These are phyloP conservation scores for Thermothelomyces thermophilus DNA, from an alignment of 2,329 filamentous ascomycete genomes.

Conservation along the genomic window DNA sequence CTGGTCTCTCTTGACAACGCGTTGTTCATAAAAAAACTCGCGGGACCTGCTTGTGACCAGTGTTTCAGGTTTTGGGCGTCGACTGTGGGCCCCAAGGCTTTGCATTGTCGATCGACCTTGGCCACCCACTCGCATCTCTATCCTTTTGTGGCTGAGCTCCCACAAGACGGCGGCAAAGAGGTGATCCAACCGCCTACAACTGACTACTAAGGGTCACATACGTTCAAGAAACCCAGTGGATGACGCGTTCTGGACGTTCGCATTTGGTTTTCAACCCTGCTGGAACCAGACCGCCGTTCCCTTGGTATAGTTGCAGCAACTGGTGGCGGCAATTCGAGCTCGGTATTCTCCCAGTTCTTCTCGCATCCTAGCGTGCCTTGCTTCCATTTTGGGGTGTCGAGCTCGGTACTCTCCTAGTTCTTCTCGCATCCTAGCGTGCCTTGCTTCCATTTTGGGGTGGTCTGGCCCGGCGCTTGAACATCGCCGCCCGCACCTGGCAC, in stretches of 20 bases:
- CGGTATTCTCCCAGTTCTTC: not conserved
- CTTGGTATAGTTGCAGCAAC: too few relatives aligned
- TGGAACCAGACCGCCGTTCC: too few relatives aligned
- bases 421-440: constrained; percentile 1
- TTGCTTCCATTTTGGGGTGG: constrained; percentile 6
- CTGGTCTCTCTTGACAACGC: too few relatives aligned
- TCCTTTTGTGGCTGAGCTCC: constrained; percentile 20
- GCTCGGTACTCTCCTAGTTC: not conserved
- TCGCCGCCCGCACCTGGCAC: not conserved
- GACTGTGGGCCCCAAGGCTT: not conserved
- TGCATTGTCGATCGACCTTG: constrained; percentile 15
- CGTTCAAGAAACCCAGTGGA: not conserved
- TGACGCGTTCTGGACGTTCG: constrained; percentile 3
- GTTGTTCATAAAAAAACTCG: not conserved
- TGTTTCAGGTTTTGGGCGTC: constrained; percentile 11
- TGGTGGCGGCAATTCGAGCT: not conserved
- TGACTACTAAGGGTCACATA: not conserved
- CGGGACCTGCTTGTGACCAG: not conserved
- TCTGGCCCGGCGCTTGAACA: constrained; percentile 1
- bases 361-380: constrained; percentile 3
- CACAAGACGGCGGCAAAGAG: constrained; percentile 15
- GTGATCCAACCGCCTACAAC: not conserved
- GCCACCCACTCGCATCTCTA: constrained; percentile 18
- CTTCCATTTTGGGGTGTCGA: constrained; percentile 7
- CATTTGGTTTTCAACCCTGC: not conserved